Evolutionary conservation across 2,329 filamentous ascomycete species (phyloP), one percentile per base, ranked within the genome.

Genomic region (Aureobasidium sp.): DNA sequence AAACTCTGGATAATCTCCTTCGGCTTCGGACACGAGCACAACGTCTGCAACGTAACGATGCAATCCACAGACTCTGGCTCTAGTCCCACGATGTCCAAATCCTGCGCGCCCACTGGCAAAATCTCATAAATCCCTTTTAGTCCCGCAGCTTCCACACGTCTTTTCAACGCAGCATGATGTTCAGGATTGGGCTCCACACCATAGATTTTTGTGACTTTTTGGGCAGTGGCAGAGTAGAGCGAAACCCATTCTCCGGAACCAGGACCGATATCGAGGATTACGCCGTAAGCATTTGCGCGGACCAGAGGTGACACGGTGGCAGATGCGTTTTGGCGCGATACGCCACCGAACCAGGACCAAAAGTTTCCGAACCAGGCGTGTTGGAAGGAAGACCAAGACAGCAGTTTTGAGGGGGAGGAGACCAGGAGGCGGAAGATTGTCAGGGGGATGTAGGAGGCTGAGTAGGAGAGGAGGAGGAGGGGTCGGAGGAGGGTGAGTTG

Each of bases 1-100:
- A 85, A 64, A 57, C 76, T 73, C 54, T 66, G 66, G 56, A 81
- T 74, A 55, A 83, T 79, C 58, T 69, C 67, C 60, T 78, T 69
- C 3, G 79, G 80, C 3, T 80, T 75, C 0, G 82, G 82, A 47
- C 85, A 82, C 59, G 78, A 79, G 70, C 81, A 85, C 27, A 85
- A 70, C 52, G 80, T 83, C 51, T 84, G 69, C 22, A 84, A 68
- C 2, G 79, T 77, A 41, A 85, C 78, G 54, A 85, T 77, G 12
- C 74, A 75, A 44, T 84, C 78, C 55, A 81, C 72, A 5, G 74
- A 75, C 17, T 70, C 80, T 35, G 70, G 70, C 48, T 74, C 66
- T 11, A 84, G 71, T 25, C 69, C 70, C 2, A 73, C 75, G 17
- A 57, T 62, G 8, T 53, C 59, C 51, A 85, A 68, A 50, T 79